Conservation (phyloP, 169 alveolate species). For the Plasmodium falciparum region DNA sequence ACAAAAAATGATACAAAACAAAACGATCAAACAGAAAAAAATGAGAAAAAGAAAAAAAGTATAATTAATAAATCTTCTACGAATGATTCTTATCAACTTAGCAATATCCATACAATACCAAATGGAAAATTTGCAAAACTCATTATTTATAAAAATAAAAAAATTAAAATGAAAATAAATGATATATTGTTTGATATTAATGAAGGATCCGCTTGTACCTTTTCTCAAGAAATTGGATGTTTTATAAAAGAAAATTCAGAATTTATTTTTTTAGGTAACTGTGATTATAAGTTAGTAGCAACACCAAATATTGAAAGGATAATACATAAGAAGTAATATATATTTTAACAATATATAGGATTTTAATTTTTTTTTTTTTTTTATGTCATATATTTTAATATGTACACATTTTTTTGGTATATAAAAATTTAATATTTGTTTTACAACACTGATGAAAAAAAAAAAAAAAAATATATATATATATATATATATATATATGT, state of each 20-base stretch:
- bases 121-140: slow-evolving; percentile 76
- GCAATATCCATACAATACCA: slow-evolving; percentile 57
- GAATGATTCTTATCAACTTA: slow-evolving; percentile 39
- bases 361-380: not conserved
- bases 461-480: not conserved
- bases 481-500: slow-evolving; percentile 9
- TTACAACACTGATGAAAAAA: not conserved
- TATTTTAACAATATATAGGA: not conserved
- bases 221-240: slow-evolving; percentile 78
- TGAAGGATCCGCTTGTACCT: slow-evolving; percentile 76
- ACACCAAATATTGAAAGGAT: slow-evolving; percentile 77
- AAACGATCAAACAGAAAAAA: not conserved
- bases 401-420: not conserved
- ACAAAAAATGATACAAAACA: not conserved
- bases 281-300: slow-evolving; percentile 61
- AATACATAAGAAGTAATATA: slow-evolving; percentile 35
- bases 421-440: not conserved
- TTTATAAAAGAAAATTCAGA: slow-evolving; percentile 76
- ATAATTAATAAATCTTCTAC: not conserved
- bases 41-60: slow-evolving; percentile 2
- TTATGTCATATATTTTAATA: not conserved
- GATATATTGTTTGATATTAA: slow-evolving; percentile 65
- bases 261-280: slow-evolving; percentile 76
- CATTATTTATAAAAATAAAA: slow-evolving; percentile 72
- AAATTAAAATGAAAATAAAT: slow-evolving; percentile 76